Evolutionary conservation across 768 basidiomycete genomes (phyloP).

Genomic region (Amanita jacksonii): DNA sequence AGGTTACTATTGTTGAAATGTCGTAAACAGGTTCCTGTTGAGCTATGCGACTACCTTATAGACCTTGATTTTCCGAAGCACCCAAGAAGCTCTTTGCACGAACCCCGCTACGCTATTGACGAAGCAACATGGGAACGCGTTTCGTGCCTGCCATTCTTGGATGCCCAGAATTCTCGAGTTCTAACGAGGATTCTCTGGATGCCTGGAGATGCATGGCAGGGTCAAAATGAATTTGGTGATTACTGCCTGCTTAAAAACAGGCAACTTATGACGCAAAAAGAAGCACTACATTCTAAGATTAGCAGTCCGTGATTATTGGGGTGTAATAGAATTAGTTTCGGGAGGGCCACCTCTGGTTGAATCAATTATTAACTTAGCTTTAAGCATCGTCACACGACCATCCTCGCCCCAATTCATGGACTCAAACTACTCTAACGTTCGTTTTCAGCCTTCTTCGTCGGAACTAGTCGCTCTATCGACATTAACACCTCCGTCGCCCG

Average conservation of each 20-base stretch:
- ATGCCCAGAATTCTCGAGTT: slow-evolving; percentile 61
- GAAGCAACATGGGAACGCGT: slow-evolving; percentile 69
- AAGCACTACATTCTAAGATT: slow-evolving; percentile 13
- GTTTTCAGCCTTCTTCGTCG: slow-evolving; percentile 31
- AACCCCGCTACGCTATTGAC: slow-evolving; percentile 76
- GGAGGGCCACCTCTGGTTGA: no score
- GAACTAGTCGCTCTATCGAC: slow-evolving; percentile 28
- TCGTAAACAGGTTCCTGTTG: slow-evolving; percentile 47
- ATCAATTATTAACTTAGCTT: no score
- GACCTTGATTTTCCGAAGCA: slow-evolving; percentile 82
- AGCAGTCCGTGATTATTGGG: no score
- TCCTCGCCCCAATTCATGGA: background rate
- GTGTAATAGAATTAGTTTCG: no score
- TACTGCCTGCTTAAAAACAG: slow-evolving; percentile 80
- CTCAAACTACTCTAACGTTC: slow-evolving; percentile 11
- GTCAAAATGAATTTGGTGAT: slow-evolving; percentile 72
- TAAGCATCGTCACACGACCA: no score
- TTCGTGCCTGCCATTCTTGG: slow-evolving; percentile 77
- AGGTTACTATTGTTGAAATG: slow-evolving; percentile 1
- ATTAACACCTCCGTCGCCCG: slow-evolving; percentile 36
- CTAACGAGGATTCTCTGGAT: slow-evolving; percentile 75
- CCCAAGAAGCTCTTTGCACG: slow-evolving; percentile 41
- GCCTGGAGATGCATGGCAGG: slow-evolving; percentile 62
- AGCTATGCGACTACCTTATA: slow-evolving; percentile 81
- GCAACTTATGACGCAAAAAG: slow-evolving; percentile 27